Evolutionary conservation across 2,329 filamentous ascomycete species (phyloP).

Genomic region (Trichoderma guizhouense): DNA sequence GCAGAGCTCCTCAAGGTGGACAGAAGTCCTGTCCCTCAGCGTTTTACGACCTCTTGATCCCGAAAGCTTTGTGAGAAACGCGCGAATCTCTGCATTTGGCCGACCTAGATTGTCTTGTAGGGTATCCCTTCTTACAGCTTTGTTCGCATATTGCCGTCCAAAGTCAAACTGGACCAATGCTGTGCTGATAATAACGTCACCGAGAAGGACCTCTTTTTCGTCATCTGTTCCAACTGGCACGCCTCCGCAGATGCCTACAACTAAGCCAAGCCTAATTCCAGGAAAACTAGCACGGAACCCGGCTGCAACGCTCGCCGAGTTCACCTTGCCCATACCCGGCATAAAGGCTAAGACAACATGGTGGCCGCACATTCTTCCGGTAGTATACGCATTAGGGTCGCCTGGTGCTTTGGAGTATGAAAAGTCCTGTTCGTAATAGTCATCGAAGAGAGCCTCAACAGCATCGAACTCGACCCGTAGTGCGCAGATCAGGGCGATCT

Average conservation of each 20-base stretch:
- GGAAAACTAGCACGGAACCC: slow-evolving; percentile 21
- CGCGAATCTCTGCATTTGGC: slow-evolving; percentile 23
- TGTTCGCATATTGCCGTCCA: slow-evolving; percentile 24
- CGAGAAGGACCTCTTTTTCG: slow-evolving; percentile 24
- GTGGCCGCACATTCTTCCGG: slow-evolving; percentile 22
- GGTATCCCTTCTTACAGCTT: slow-evolving; percentile 25
- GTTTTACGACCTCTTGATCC: slow-evolving; percentile 9
- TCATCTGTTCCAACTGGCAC: slow-evolving; percentile 18
- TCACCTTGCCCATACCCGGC: slow-evolving; percentile 23
- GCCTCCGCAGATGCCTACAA: slow-evolving; percentile 25
- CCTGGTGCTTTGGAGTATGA: slow-evolving; percentile 25
- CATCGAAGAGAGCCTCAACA: slow-evolving; percentile 22
- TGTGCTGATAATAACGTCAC: slow-evolving; percentile 29
- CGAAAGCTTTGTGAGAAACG: slow-evolving; percentile 25
- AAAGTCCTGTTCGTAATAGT: slow-evolving; percentile 19
- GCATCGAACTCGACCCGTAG: slow-evolving; percentile 23
- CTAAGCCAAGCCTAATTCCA: slow-evolving; percentile 19
- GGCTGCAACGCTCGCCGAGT: slow-evolving; percentile 13
- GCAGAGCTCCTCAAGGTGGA: background rate
- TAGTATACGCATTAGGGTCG: slow-evolving; percentile 31
- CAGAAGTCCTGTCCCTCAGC: background rate
- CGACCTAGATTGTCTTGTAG: slow-evolving; percentile 23
- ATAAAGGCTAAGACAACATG: slow-evolving; percentile 27
- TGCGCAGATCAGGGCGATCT: slow-evolving; percentile 24
- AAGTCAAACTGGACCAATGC: slow-evolving; percentile 31